Evolutionary conservation across 2,329 filamentous ascomycete genomes (phyloP), one percentile per base, ranked within the genome.

Genomic region (Chaetoscypha palmicola): DNA sequence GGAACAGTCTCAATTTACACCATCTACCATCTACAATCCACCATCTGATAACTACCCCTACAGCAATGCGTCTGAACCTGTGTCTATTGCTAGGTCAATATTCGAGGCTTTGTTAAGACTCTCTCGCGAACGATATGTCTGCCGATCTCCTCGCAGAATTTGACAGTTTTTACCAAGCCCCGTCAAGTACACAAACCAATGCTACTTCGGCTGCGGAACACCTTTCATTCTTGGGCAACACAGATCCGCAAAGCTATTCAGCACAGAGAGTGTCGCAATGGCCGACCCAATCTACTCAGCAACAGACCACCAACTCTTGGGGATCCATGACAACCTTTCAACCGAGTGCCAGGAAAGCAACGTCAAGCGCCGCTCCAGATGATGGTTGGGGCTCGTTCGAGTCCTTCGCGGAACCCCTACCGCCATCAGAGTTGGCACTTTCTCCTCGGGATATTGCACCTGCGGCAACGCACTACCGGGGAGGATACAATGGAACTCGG

Each of bases 81-180:
- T n/a, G n/a, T n/a, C n/a, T n/a, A n/a, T n/a, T n/a, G n/a, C n/a
- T n/a, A n/a, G n/a, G n/a, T n/a, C n/a, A n/a, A n/a, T n/a, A n/a
- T n/a, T n/a, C n/a, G n/a, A n/a, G n/a, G n/a, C n/a, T n/a, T n/a
- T n/a, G n/a, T n/a, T n/a, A n/a, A n/a, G n/a, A n/a, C n/a, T n/a
- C n/a, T n/a, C n/a, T n/a, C n/a, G n/a, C n/a, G n/a, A n/a, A 28
- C 24, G 7, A 28, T 7, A 83, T 82, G 78, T 83, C 79, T 54
- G 76, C 77, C 49, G 77, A 82, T 62, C 72, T 83, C 45, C 78
- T 82, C 57, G 78, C 77, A 43, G 75, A 78, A 52, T 81, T 83
- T 54, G 76, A 74, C 56, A 68, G 65, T 54, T 65, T 69, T 52
- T 68, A 72, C 41, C 54, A 53, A 48, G 50, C 63, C 46, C 57